Conservation (phyloP, 805 yeast genomes). For the Yamadazyma scolyti region DNA sequence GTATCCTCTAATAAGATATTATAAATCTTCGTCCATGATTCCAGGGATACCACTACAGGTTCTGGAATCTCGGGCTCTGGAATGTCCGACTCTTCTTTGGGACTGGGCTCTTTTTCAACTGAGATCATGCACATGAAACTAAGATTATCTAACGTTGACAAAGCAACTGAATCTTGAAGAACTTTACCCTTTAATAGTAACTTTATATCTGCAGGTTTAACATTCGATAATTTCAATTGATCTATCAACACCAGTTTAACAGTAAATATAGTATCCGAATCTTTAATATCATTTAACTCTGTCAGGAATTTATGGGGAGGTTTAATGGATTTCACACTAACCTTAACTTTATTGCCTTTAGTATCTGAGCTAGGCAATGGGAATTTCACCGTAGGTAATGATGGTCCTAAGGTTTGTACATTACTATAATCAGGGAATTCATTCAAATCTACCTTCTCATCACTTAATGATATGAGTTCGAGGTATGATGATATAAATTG, state of each 20-base stretch:
- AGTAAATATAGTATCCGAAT: conserved; percentile 29
- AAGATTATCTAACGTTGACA: conserved; percentile 24
- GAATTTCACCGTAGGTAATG: conserved; percentile 45
- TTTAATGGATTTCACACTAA: conserved; percentile 60
- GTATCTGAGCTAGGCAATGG: conserved; percentile 15
- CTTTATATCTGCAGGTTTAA: conserved; percentile 41
- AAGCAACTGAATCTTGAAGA: conserved; percentile 43
- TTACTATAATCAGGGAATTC: conserved; percentile 25
- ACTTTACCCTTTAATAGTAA: conserved; percentile 62
- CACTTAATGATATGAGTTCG: conserved; percentile 43
- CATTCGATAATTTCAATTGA: conserved; percentile 19
- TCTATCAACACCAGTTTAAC: conserved; percentile 36
- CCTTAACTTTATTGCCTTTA: conserved; percentile 12
- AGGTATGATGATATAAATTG: conserved; percentile 49
- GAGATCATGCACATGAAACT: conserved; percentile 44
- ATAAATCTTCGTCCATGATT: conserved; percentile 44
- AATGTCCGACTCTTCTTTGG: conserved; percentile 4
- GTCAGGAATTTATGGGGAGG: conserved; percentile 60
- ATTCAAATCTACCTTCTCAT: conserved; percentile 31
- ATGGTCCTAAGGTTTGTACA: conserved; percentile 39
- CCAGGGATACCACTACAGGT: too few relatives aligned
- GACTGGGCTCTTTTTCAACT: neutral
- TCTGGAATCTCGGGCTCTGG: too few relatives aligned
- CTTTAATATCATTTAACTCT: conserved; percentile 19
- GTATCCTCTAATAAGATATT: conserved; percentile 30